A percentile compares a stretch with the other conserved stretches of the same genome.
Conservation (phyloP, 2,329 filamentous ascomycete species). For the Colletotrichum filicis region DNA sequence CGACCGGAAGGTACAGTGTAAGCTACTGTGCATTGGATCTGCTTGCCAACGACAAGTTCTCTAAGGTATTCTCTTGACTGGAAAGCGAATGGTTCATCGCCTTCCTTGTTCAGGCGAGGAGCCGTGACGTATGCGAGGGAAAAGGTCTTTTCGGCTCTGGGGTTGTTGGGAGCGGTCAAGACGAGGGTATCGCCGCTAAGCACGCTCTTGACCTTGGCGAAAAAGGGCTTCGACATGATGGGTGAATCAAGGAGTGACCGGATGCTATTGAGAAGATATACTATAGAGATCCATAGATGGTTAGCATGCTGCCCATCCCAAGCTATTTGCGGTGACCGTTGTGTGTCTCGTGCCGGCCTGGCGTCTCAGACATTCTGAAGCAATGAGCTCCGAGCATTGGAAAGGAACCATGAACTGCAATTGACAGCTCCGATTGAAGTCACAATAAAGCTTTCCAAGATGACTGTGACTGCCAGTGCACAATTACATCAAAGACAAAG, state of each 20-base stretch:
- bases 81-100: slow-evolving; percentile 92
- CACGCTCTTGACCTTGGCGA: slow-evolving; percentile 90
- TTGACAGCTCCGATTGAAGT: not conserved
- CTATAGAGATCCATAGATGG: not conserved
- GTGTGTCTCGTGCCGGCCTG: not conserved
- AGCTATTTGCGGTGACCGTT: slow-evolving; percentile 12
- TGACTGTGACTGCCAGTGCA: not conserved
- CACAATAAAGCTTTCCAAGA: not conserved
- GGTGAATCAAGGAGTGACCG: slow-evolving; percentile 30
- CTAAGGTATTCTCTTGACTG: slow-evolving; percentile 94
- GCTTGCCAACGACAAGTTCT: slow-evolving; percentile 85
- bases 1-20: slow-evolving; percentile 90
- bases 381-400: too few species aligned
- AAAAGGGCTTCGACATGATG: slow-evolving; percentile 64
- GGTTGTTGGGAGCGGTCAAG: slow-evolving; percentile 83
- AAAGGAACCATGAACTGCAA: not conserved
- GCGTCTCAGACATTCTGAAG: slow-evolving; percentile 6
- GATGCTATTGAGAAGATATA: not conserved
- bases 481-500: not conserved
- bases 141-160: slow-evolving; percentile 83
- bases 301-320: slow-evolving; percentile 4
- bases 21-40: slow-evolving; percentile 83
- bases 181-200: slow-evolving; percentile 93
- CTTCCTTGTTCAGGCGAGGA: slow-evolving; percentile 86
- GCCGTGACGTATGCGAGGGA: slow-evolving; percentile 94